phyloP scores from a whole-genome alignment of 352 stramenopile genomes.

The Blastocystis sp. region DNA sequence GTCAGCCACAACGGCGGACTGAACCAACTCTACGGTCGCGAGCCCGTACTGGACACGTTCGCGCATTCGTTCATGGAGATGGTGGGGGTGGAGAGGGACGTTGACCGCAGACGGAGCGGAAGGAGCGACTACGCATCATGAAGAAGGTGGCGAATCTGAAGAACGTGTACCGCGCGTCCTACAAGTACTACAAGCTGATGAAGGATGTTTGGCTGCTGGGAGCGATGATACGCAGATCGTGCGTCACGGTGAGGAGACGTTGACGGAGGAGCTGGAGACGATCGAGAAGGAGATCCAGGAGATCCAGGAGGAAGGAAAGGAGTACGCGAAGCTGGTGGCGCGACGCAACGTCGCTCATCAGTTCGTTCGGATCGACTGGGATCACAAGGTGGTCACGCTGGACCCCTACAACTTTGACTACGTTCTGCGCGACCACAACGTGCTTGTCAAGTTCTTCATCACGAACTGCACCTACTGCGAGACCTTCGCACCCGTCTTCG shows the following conservation, averaged over 20 bases:
- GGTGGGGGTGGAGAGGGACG: background rate
- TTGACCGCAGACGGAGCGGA: background rate
- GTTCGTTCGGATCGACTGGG: background rate
- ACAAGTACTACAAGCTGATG: constrained; percentile 44
- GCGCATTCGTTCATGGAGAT: background rate
- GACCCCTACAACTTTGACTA: constrained; percentile 61
- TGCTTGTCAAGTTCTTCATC: constrained; percentile 80
- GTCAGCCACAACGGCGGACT: background rate
- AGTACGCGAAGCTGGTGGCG: constrained; percentile 9
- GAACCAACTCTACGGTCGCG: constrained; percentile 15
- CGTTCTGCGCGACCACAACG: constrained; percentile 74
- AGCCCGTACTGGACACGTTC: background rate
- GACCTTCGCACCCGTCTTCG: constrained; percentile 74
- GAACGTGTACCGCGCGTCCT: background rate
- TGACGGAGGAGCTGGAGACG: background rate
- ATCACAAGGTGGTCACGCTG: background rate
- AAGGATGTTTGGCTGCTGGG: background rate
- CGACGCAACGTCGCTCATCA: background rate
- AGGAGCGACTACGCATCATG: constrained; percentile 1
- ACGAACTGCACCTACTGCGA: constrained; percentile 76
- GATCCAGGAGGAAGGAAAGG: background rate
- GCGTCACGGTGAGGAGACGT: background rate
- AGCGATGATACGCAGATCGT: background rate
- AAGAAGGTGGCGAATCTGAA: constrained; percentile 3
- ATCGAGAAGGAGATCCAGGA: background rate